Percentiles rank a stretch among this genome's conserved stretches.
Evolutionary conservation across 768 basidiomycete species (phyloP).

Genomic region (Macrocybe gigantea): DNA sequence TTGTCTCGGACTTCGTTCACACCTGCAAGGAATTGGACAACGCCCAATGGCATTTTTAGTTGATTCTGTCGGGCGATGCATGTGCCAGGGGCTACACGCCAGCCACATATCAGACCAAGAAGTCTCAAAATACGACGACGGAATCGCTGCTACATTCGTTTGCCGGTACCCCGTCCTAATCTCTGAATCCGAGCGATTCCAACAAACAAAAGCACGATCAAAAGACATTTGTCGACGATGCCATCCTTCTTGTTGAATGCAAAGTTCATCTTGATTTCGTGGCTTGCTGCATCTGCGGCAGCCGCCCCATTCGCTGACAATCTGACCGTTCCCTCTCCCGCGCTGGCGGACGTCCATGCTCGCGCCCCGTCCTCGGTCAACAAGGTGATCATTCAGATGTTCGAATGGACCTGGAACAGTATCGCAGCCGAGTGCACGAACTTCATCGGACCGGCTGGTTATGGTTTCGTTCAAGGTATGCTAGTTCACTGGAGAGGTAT

Average conservation of each 20-base stretch:
- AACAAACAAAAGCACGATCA: too few relatives aligned
- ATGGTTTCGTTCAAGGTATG: slow-evolving; percentile 67
- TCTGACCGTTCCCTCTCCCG: neutral
- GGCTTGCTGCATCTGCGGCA: neutral
- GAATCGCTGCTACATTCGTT: too few relatives aligned
- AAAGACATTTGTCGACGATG: slow-evolving; percentile 13
- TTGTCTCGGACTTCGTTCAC: too few relatives aligned
- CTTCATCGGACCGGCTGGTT: slow-evolving; percentile 65
- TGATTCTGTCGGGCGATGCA: too few relatives aligned
- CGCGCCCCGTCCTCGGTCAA: slow-evolving; percentile 26
- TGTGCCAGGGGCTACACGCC: too few relatives aligned
- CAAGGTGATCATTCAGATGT: slow-evolving; percentile 63
- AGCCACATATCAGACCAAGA: too few relatives aligned
- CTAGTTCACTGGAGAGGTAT: neutral
- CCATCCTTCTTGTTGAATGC: slow-evolving; percentile 31
- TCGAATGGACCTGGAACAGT: slow-evolving; percentile 60
- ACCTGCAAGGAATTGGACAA: too few relatives aligned
- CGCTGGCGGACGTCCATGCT: slow-evolving; percentile 1
- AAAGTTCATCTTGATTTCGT: slow-evolving; percentile 12
- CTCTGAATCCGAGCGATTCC: too few relatives aligned
- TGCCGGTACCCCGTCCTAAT: too few relatives aligned
- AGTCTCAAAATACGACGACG: too few relatives aligned
- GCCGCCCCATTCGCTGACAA: slow-evolving; percentile 5
- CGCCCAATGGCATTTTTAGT: too few relatives aligned
- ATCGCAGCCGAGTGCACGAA: slow-evolving; percentile 57